Evolutionary conservation across 495 filamentous ascomycete species (phyloP).

Genomic region (Penicillium ucsense): DNA sequence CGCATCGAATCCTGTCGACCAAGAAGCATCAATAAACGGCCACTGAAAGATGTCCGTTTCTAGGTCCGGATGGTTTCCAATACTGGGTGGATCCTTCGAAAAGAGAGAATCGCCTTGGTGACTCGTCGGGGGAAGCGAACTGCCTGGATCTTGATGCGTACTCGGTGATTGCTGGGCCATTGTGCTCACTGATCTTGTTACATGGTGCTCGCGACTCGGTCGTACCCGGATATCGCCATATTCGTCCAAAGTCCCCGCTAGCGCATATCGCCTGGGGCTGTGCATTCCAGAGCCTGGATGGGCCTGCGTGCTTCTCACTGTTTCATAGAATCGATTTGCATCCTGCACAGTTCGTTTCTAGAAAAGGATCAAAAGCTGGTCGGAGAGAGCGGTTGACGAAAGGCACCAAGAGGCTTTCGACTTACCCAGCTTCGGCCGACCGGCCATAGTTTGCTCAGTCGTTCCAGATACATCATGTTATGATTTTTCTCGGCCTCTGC

Average conservation of each 20-base stretch:
- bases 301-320: conserved; percentile 21
- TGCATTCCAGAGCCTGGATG: conserved; percentile 14
- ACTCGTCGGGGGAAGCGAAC: conserved; percentile 2
- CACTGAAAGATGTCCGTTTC: conserved; percentile 37
- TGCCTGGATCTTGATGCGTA: neutral
- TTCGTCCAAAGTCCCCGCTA: conserved; percentile 32
- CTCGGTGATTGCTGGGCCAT: conserved; percentile 3
- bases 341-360: conserved; percentile 36
- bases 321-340: conserved; percentile 33
- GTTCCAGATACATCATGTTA: conserved; percentile 31
- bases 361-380: too few relatives aligned
- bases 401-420: neutral
- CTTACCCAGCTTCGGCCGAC: conserved; percentile 34
- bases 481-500: conserved; percentile 27
- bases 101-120: conserved; percentile 7
- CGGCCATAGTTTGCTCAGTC: conserved; percentile 29
- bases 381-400: neutral
- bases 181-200: conserved; percentile 5
- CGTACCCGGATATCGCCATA: conserved; percentile 37
- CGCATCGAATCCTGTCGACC: conserved; percentile 31
- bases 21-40: conserved; percentile 36
- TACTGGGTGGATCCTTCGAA: conserved; percentile 3
- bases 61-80: conserved; percentile 16
- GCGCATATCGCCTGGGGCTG: conserved; percentile 21
- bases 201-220: conserved; percentile 11